Percentiles rank a stretch among this genome's conserved stretches.
Conservation (phyloP, 2,329 filamentous ascomycete genomes). For the Beauveria brongniartii region DNA sequence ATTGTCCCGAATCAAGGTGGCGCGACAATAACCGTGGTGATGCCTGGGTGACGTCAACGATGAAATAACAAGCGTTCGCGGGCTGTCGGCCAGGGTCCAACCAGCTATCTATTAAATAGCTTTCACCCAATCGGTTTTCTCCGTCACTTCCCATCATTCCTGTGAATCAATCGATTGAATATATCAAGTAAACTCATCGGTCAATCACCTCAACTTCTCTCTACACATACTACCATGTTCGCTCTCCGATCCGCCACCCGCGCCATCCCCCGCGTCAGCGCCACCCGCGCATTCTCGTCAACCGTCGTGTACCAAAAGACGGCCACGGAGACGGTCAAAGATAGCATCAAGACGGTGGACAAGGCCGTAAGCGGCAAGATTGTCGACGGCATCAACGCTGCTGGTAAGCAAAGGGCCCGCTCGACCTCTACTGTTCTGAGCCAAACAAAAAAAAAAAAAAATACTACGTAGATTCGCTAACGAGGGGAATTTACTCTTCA, state of each 20-base stretch:
- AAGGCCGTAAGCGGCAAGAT: slow-evolving; percentile 52
- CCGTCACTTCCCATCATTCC: slow-evolving; percentile 2
- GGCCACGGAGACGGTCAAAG: slow-evolving; percentile 48
- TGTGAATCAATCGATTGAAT: not conserved
- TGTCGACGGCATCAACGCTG: slow-evolving; percentile 51
- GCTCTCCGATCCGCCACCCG: slow-evolving; percentile 39
- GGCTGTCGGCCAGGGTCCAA: not conserved
- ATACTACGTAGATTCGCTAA: not conserved
- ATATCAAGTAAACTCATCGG: too few species aligned
- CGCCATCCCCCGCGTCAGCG: slow-evolving; percentile 29
- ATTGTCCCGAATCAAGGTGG: not conserved
- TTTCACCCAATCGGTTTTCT: not conserved
- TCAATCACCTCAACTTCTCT: not conserved
- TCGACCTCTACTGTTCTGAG: too few species aligned
- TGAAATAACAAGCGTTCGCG: not conserved
- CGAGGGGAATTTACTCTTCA: not conserved
- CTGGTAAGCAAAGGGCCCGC: slow-evolving; percentile 34
- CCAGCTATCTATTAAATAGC: not conserved
- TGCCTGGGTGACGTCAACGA: slow-evolving; percentile 9
- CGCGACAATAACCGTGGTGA: not conserved
- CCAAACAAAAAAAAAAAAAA: too few species aligned
- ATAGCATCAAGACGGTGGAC: slow-evolving; percentile 51
- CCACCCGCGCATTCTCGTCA: slow-evolving; percentile 44
- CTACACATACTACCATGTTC: slow-evolving; percentile 35
- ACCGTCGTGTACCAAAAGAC: slow-evolving; percentile 37